phyloP scores from a whole-genome alignment of 1,139 yeast species.

The Scheffersomyces segobiensis region DNA sequence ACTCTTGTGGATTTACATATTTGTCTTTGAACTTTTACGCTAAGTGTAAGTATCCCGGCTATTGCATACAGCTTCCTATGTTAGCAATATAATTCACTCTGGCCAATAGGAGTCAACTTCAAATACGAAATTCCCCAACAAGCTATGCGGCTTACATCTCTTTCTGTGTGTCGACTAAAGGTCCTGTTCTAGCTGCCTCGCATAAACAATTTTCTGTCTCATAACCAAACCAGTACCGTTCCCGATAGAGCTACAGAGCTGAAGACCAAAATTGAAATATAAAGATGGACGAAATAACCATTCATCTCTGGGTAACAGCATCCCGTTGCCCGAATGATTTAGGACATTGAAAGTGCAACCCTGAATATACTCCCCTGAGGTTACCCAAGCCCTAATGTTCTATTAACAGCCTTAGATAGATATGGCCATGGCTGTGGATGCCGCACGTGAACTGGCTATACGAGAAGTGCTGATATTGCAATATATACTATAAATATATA shows the following conservation, averaged over 20 bases:
- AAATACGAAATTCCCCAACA: background rate
- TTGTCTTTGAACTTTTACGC: too few relatives aligned
- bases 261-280: background rate
- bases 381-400: background rate
- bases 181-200: background rate
- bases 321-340: background rate
- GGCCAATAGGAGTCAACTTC: background rate
- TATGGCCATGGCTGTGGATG: background rate
- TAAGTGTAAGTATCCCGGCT: too few relatives aligned
- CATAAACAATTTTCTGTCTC: background rate
- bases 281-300: background rate
- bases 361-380: background rate
- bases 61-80: background rate
- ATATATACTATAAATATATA: too few relatives aligned
- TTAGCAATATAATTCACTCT: background rate
- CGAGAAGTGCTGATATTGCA: background rate
- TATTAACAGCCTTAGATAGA: background rate
- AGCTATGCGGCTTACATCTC: background rate
- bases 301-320: background rate
- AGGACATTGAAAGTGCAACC: background rate
- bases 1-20: too few relatives aligned
- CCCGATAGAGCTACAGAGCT: background rate
- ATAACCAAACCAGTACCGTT: background rate
- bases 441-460: background rate
- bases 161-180: background rate